Base-by-base conservation (phyloP, 257 asterid genomes). In the Fraxinus excelsior region DNA sequence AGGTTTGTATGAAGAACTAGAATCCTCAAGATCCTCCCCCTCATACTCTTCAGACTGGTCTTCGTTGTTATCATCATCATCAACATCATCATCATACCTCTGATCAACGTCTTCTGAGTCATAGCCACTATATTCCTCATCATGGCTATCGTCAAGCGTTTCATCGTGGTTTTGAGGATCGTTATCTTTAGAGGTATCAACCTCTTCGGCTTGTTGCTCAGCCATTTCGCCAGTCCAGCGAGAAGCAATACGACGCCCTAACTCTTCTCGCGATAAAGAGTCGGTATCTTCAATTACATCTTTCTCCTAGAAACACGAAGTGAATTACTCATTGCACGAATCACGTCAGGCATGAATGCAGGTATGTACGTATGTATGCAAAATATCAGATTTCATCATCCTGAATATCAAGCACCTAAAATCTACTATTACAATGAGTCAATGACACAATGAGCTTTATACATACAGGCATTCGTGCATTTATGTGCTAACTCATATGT, bases 191-290 rank as follows among this genome's bases (percentile, higher is more conserved):
- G 89, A 79, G 74, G 82, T 77, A 83, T 76, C 90, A 69, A 56
- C 60, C 72, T 79, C 90, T 79, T 92, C 88, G 74, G 80, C 85
- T 70, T 82, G 82, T 67, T 91, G 85, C 75, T 86, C 88, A 8
- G 84, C 67, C 85, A 83, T 93, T 80, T 87, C 94, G 75, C 97
- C 92, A 3, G 97, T 91, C 99, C 99, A 95, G 74, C 99, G 91
- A 60, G 98, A 93, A 46, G 97, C 99, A 53, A 95, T 87, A 72
- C 75, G 93, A 58, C 98, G 97, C 44, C 99, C 99, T 70, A 95
- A 83, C 85, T 95, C 99, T 85, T 95, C 99, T 84, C 83, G 89
- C 66, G 99, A 93, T 81, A 93, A 86, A 77, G 98, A 87, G 53
- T 87, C 94, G 9, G 79, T 72, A 80, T 81, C 85, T 79, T 81